Base-by-base conservation (phyloP, 164 flowering plant species). In the Liriodendron chinense region DNA sequence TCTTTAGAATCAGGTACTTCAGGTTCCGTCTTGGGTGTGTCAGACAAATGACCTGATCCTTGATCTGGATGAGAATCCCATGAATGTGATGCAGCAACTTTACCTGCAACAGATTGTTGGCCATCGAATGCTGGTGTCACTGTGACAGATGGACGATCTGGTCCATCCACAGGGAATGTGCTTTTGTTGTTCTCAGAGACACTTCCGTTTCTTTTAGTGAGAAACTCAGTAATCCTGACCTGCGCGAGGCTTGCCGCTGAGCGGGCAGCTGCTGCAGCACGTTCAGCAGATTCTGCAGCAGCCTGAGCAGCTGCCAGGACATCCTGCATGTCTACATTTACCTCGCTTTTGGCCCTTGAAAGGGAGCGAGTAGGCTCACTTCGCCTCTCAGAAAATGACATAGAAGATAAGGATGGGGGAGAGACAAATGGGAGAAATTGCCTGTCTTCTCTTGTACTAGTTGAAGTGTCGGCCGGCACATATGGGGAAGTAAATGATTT, bases 251-350 rank as follows among this genome's bases (percentile, higher is more conserved):
- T 89, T 20, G 97, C 98, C 2, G 98, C 98, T 47, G 93, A 85
- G 26, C 99, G 90, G 59, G 99, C 98, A 68, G 97, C 92, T 1
- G 96, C 87, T 9, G 98, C 99, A 64, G 99, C 97, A 75, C 89
- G 91, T 72, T 96, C 99, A 59, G 99, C 99, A 49, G 81, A 67
- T 34, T 93, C 97, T 23, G 98, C 98, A 72, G 99, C 98, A 47
- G 93, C 88, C 47, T 86, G 87, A 50, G 99, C 98, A 68, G 99
- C 98, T 72, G 91, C 90, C 79, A 96, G 73, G 26, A 96, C 97
- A 82, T 93, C 98, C 80, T 89, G 89, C 78, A 96, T 80, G 82
- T 96, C 97, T 74, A 87, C 86, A 75, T 80, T 78, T 28, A 53
- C 73, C 12, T 86, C 92, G 76, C 80, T 84, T 81, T 81, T 78